phyloP scores from a whole-genome alignment of 23 red algal genomes.

The Agarophyton chilense region DNA sequence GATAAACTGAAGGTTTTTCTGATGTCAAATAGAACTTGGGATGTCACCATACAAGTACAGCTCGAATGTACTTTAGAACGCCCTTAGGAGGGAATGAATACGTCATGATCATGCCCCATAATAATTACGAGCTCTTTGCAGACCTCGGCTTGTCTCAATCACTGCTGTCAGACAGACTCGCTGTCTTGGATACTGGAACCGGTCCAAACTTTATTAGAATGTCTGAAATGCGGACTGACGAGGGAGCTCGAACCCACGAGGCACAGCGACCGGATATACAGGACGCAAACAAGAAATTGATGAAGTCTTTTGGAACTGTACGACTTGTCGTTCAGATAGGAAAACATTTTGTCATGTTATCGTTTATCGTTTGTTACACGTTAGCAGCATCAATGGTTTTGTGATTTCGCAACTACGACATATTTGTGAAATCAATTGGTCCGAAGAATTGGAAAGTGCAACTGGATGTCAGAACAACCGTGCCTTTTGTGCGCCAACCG shows the following conservation, averaged over 20 bases:
- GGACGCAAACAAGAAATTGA: background rate
- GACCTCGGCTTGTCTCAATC: background rate
- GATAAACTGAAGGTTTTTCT: no score
- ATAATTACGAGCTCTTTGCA: background rate
- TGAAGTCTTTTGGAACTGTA: background rate
- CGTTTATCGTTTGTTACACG: conserved; percentile 22
- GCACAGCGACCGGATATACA: background rate
- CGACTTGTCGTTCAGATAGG: background rate
- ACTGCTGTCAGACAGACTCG: background rate
- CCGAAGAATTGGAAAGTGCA: background rate
- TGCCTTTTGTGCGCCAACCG: background rate
- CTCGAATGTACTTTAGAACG: no score
- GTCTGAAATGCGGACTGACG: background rate
- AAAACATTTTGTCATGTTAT: background rate
- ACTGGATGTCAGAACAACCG: background rate
- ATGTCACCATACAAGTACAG: no score
- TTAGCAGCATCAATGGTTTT: conserved; percentile 16
- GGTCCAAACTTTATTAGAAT: background rate
- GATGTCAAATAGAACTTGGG: no score
- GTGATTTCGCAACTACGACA: background rate
- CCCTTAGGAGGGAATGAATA: background rate
- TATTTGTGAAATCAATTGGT: background rate
- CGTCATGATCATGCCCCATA: background rate
- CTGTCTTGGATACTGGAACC: background rate
- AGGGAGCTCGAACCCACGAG: background rate